Evolutionary conservation across 345 rosid species (phyloP).

Genomic region (Lepidium africanum): DNA sequence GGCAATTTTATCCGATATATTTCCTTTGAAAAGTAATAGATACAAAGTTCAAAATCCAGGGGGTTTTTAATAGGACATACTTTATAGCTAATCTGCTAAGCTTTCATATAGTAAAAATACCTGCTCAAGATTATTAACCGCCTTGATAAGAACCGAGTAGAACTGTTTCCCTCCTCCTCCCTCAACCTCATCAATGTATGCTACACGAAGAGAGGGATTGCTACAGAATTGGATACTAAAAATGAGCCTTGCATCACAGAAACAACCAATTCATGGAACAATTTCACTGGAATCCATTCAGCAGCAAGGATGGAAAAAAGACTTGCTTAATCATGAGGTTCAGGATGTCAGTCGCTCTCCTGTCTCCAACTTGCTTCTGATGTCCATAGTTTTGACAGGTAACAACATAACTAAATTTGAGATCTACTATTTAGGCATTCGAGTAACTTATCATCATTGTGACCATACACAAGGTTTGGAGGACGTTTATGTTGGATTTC

Average conservation of each 20-base stretch:
- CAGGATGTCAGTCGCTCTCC: conserved; percentile 87
- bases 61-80: background rate
- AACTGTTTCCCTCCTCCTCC: conserved; percentile 79
- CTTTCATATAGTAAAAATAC: conserved; percentile 29
- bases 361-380: conserved; percentile 87
- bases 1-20: conserved; percentile 90
- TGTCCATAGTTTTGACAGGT: conserved; percentile 94
- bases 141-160: conserved; percentile 88
- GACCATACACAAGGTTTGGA: too few relatives aligned
- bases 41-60: background rate
- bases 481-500: too few relatives aligned
- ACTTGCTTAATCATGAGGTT: conserved; percentile 97
- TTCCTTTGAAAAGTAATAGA: conserved; percentile 44
- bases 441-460: too few relatives aligned
- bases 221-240: conserved; percentile 36
- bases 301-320: conserved; percentile 1
- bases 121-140: conserved; percentile 89
- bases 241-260: conserved; percentile 14
- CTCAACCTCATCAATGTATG: conserved; percentile 94
- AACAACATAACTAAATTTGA: conserved; percentile 92
- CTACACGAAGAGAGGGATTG: conserved; percentile 91
- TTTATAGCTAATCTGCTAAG: background rate
- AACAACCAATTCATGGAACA: background rate
- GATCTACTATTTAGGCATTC: conserved; percentile 44
- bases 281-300: background rate